Base-by-base conservation (phyloP, 805 yeast genomes). In the Yarrowia sp. region DNA sequence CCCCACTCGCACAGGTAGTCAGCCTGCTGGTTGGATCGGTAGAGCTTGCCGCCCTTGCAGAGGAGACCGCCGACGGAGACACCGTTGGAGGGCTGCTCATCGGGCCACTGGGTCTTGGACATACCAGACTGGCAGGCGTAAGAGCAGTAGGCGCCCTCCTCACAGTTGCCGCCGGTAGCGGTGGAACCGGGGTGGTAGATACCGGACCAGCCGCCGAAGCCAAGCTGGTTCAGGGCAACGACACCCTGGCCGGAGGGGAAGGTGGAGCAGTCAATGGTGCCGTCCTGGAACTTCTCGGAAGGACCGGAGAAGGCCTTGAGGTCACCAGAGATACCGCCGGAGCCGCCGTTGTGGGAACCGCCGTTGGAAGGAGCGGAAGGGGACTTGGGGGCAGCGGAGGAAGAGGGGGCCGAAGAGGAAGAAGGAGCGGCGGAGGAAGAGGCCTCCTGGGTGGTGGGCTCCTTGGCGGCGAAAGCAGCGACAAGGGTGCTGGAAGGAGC, bases 61-160 rank as follows among this genome's bases (percentile, higher is more conserved):
- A 77, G 74, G 70, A 93, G 83, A 73, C 99, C 99, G 77, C 99
- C 99, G 68, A 93, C 84, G 44, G 97, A 88, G 63, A 87, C 87
- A 79, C 98, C 98, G 74, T 78, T 82, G 62, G 87, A 67, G 62
- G 98, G 98, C 80, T 93, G 99, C 62, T 73, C 67, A 46, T 86
- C 77, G 66, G 98, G 98, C 96, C 96, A 93, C 80, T 93, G 99
- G 62, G 97, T 90, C 85, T 93, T 93, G 71, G 97, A 90, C 97
- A 90, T 90, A 83, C 98, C 99, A 42, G 97, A 85, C 80, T 91
- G 96, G 81, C 99, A 93, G 64, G 98, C 96, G 77, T 93, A 93
- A 64, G 98, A 93, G 79, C 99, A 93, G 85, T 89, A 90, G 71
- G 83, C 83, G 63, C 97, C 98, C 68, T 92, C 97, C 66, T 78